Base-by-base conservation (phyloP, 1,139 yeast genomes). In the Groenewaldozyma auringiensis region DNA sequence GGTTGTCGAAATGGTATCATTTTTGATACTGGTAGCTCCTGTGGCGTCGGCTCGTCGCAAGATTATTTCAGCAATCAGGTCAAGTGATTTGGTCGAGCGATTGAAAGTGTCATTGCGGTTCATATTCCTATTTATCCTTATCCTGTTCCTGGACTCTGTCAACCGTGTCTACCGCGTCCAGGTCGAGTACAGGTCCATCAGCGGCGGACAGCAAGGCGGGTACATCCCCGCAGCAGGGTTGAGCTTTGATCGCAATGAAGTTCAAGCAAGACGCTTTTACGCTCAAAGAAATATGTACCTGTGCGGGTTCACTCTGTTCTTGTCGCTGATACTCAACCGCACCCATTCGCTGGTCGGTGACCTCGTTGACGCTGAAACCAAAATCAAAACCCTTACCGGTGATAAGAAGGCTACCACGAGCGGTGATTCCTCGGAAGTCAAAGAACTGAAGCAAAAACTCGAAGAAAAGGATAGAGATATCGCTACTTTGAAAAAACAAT, bases 241-340 rank as follows among this genome's bases (percentile, higher is more conserved):
- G 35, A 31, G 42, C 25, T 35, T 27, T 29, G 42, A 21, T 16
- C 73, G 95, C 47, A 69, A 87, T 6, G 96, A 87, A 57, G 72
- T 83, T 51, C 94, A 83, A 64, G 89, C 96, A 20, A 79, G 96
- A 66, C 76, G 89, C 61, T 94, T 94, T 67, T 88, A 89, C 61
- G 87, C 96, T 18, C 98, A 94, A 70, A 80, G 99, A 69, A 94
- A 94, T 71, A 81, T 89, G 84, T 94, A 94, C 61, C 75, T 94
- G 50, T 87, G 96, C 58, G 99, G 99, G 1, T 88, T 89, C 68
- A 88, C 97, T 2, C 74, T 94, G 64, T 94, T 94, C 65, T 72
- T 92, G 61, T 85, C 96, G 1, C 73, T 88, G 60, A 83, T 88
- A 49, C 78, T 89, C 57, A 81, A 83, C 59, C 78, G 96, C 68